These are phyloP conservation scores for Aureobasidium sp. DNA, from an alignment of 2,329 filamentous ascomycete species.

Conservation along the genomic window DNA sequence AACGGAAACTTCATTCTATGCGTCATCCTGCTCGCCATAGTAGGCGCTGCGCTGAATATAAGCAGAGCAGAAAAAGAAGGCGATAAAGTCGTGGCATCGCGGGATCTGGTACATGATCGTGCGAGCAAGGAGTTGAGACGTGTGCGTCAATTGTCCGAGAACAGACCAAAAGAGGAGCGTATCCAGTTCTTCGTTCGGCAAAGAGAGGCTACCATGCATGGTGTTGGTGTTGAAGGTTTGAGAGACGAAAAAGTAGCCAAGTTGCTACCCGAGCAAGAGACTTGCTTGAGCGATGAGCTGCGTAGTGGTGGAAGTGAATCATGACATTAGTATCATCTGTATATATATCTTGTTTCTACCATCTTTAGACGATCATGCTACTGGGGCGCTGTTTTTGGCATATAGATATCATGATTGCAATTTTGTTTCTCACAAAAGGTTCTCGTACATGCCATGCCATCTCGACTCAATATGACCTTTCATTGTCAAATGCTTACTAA, in stretches of 20 bases:
- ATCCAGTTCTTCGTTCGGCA: conserved; percentile 82
- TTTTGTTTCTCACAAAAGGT: too few relatives aligned
- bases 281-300: conserved; percentile 45
- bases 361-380: not conserved
- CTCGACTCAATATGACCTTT: too few relatives aligned
- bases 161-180: conserved; percentile 56
- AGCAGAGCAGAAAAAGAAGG: conserved; percentile 72
- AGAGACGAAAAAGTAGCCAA: conserved; percentile 52
- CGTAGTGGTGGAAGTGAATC: not conserved
- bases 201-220: conserved; percentile 65
- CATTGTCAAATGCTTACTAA: too few relatives aligned
- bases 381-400: not conserved
- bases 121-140: conserved; percentile 69
- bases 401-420: not conserved
- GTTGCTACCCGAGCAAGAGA: conserved; percentile 50
- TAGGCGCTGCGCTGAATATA: conserved; percentile 78
- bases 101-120: conserved; percentile 71
- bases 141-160: conserved; percentile 56
- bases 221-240: conserved; percentile 43
- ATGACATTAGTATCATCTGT: not conserved
- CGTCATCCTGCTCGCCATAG: conserved; percentile 72
- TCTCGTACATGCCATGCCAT: too few relatives aligned
- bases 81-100: conserved; percentile 68
- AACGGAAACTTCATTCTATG: conserved; percentile 82
- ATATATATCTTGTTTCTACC: not conserved